These are phyloP conservation scores for Melanomma pulvis-pyrius DNA, from an alignment of 495 filamentous ascomycete genomes.

Conservation along the genomic window DNA sequence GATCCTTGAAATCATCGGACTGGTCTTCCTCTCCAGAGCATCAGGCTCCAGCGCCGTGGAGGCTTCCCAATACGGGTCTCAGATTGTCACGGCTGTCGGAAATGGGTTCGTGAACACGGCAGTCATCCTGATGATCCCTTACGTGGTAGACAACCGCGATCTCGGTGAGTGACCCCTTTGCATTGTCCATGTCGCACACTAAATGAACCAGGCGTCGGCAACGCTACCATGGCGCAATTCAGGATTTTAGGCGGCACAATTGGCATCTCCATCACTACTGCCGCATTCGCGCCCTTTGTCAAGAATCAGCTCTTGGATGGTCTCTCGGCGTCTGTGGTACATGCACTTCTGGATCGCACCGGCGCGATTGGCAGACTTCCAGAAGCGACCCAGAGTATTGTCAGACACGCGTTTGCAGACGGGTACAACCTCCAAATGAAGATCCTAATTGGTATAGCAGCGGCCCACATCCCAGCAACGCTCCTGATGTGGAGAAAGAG, in stretches of 20 bases:
- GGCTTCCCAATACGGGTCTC: constrained; percentile 13
- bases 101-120: constrained; percentile 4
- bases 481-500: constrained; percentile 10
- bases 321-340: neutral
- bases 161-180: constrained; percentile 1
- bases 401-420: neutral
- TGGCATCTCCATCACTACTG: constrained; percentile 5
- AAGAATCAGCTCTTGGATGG: neutral
- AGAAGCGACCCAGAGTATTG: neutral
- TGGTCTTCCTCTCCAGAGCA: neutral
- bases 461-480: constrained; percentile 9
- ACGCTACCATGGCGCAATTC: constrained; percentile 16
- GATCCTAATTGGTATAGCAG: constrained; percentile 20
- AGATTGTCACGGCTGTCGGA: constrained; percentile 12
- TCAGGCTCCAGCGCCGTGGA: neutral
- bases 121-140: constrained; percentile 6
- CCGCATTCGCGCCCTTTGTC: neutral
- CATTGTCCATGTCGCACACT: neutral
- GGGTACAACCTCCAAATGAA: constrained; percentile 14
- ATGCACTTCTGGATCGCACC: constrained; percentile 4
- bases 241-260: constrained; percentile 11
- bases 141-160: constrained; percentile 5
- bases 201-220: neutral
- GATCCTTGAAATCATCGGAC: constrained; percentile 5
- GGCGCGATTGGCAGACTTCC: neutral